Evolutionary conservation across 2,329 filamentous ascomycete genomes (phyloP), one percentile per base, ranked within the genome.

Genomic region (Diaporthe sp.): DNA sequence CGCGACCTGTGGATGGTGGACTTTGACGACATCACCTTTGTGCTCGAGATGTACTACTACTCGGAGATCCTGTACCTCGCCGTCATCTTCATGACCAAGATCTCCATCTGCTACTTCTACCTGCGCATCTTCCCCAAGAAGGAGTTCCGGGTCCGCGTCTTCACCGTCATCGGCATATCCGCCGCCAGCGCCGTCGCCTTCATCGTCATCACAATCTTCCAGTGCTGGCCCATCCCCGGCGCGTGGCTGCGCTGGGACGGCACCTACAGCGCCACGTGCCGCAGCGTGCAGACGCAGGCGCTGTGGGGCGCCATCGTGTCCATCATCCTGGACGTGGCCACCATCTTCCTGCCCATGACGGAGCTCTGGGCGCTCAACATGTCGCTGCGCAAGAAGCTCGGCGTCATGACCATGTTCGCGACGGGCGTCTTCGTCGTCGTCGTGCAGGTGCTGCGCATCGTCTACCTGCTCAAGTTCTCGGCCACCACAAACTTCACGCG

Each of bases 341-440:
- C 84, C 49, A 85, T 84, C 72, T 78, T 82, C 7, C 78, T 87
- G 8, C 85, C 85, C 2, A 82, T 86, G 75, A 81, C 81, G 5
- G 83, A 85, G 15, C 80, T 87, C 31, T 81, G 84, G 76, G 81
- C 79, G 25, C 79, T 86, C 8, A 83, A 85, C 67, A 81, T 87
- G 76, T 85, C 85, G 1, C 79, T 74, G 67, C 85, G 84, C 60
- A 85, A 86, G 75, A 86, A 86, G 77, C 74, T 85, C n/a, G 83
- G 80, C 4, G 79, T 87, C 15, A 80, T 80, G 0, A 77, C 81
- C 10, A 85, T 86, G 63, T 84, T 87, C 60, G 84, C 83, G 47
- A 70, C 65, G 49, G 65, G 65, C 15, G 34, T 70, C 4, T 70
- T 70, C 6, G 65, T 70, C 7, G 65, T 70, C 13, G 65, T 70